Base-by-base conservation (phyloP, 75 land plant species). In the Selaginella tamariscina region DNA sequence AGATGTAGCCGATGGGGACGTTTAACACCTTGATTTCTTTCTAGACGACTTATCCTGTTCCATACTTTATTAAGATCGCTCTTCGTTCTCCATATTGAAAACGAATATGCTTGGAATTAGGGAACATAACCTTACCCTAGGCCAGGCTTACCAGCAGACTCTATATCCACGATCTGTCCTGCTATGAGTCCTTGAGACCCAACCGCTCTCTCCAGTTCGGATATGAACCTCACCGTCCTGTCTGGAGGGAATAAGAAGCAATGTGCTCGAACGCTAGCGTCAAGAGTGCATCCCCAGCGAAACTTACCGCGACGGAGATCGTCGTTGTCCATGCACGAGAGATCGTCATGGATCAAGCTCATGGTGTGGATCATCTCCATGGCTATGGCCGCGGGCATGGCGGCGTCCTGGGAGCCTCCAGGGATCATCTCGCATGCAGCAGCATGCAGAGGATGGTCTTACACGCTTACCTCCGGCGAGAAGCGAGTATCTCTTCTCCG, bases 81-180 rank as follows among this genome's bases (percentile, higher is more conserved):
- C n/a, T n/a, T n/a, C n/a, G n/a, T n/a, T n/a, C n/a, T n/a, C n/a
- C n/a, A n/a, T n/a, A n/a, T n/a, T n/a, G n/a, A n/a, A n/a, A n/a
- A n/a, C n/a, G n/a, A n/a, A n/a, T n/a, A n/a, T n/a, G n/a, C n/a
- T n/a, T n/a, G n/a, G n/a, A n/a, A n/a, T n/a, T n/a, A n/a, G n/a
- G n/a, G n/a, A n/a, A n/a, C n/a, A n/a, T n/a, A n/a, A n/a, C n/a
- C n/a, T n/a, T n/a, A n/a, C n/a, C n/a, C n/a, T n/a, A n/a, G n/a
- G n/a, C n/a, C n/a, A n/a, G n/a, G n/a, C 2, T 57, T 20, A 0
- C 79, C 81, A 11, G 71, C 78, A 27, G 23, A 33, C 0, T 64
- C 49, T 24, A 80, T 73, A 62, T 87, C 90, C 9, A 87, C 83
- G 2, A 84, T 78, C 67, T 87, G 87, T 9, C 87, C 90, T 2